phyloP scores from a whole-genome alignment of 345 rosid species.

The Camelina laxa region DNA sequence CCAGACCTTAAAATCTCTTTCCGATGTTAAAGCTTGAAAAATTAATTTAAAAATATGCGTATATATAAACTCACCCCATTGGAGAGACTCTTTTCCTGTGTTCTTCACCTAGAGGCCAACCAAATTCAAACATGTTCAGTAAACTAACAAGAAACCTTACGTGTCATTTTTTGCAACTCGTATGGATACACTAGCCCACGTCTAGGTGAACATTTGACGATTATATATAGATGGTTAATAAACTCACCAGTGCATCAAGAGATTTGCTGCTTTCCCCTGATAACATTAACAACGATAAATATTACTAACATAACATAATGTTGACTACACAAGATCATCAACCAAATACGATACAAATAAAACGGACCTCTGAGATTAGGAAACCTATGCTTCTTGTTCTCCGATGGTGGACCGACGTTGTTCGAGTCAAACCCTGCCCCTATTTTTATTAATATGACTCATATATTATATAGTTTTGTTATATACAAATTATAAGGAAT shows the following conservation, averaged over 20 bases:
- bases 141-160: background rate
- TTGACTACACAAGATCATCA: background rate
- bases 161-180: background rate
- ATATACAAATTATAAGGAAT: background rate
- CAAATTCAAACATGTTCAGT: background rate
- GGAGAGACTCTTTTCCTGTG: slow-evolving; percentile 85
- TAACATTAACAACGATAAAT: slow-evolving; percentile 21
- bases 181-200: background rate
- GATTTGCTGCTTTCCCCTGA: slow-evolving; percentile 79
- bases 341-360: background rate
- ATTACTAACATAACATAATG: background rate
- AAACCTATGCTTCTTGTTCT: slow-evolving; percentile 58
- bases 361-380: slow-evolving; percentile 72
- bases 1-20: background rate
- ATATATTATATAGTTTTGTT: background rate
- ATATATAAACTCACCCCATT: slow-evolving; percentile 72
- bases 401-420: slow-evolving; percentile 52
- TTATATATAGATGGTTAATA: background rate
- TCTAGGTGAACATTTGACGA: background rate
- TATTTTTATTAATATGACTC: slow-evolving; percentile 11
- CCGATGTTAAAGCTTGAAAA: background rate
- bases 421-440: slow-evolving; percentile 64
- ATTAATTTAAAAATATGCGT: background rate
- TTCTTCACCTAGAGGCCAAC: slow-evolving; percentile 69
- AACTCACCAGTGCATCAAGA: slow-evolving; percentile 83